A percentile compares a stretch with the other conserved stretches of the same genome.
phyloP scores from a whole-genome alignment of 306 rosid genomes.

The Urtica urens region DNA sequence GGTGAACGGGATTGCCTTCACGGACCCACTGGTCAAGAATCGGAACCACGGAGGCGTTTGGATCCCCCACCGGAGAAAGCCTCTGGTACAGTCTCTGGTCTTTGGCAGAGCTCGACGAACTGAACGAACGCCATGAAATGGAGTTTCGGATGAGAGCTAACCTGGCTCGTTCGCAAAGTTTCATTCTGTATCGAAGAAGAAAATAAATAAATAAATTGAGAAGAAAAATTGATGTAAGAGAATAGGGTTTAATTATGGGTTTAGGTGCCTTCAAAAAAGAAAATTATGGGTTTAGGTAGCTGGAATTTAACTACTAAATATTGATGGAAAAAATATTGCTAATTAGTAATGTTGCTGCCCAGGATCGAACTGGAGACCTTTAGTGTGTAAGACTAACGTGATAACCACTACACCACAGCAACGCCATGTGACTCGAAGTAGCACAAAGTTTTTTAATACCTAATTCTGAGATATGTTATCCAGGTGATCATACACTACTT shows the following conservation, averaged over 20 bases:
- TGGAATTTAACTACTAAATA: too few relatives aligned
- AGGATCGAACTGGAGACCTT: slow-evolving; percentile 94
- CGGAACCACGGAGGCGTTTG: not conserved
- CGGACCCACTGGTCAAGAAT: not conserved
- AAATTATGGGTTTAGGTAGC: too few relatives aligned
- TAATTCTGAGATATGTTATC: too few relatives aligned
- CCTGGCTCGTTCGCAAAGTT: not conserved
- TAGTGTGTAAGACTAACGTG: slow-evolving; percentile 96
- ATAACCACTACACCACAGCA: slow-evolving; percentile 97
- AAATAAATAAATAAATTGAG: not conserved
- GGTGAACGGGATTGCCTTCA: not conserved
- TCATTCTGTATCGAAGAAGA: not conserved
- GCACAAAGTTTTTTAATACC: too few relatives aligned
- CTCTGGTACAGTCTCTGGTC: not conserved
- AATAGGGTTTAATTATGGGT: too few relatives aligned
- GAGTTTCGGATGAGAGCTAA: not conserved
- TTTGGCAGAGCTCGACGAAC: not conserved
- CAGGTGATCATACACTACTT: too few relatives aligned
- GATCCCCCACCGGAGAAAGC: not conserved
- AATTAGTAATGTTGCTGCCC: slow-evolving; percentile 91
- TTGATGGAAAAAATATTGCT: too few relatives aligned
- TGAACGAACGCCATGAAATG: not conserved
- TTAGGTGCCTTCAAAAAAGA: too few relatives aligned
- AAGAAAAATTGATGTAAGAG: too few relatives aligned
- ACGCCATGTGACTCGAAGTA: too few relatives aligned